Percentiles rank a stretch among this genome's conserved stretches.
Conservation (phyloP, 495 filamentous ascomycete genomes). For the Neurospora discreta region DNA sequence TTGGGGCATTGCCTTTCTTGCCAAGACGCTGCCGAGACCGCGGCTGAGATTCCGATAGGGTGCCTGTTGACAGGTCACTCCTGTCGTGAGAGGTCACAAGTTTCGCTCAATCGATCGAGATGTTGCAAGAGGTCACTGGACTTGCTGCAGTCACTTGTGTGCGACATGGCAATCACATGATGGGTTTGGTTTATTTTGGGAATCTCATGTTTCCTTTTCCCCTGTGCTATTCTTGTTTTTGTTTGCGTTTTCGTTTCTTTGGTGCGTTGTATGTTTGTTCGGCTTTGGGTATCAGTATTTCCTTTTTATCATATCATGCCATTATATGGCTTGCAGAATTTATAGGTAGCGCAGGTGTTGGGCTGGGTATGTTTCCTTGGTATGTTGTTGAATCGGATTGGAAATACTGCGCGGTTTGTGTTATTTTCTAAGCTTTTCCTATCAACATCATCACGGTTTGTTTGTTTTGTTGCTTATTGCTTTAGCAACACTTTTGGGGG, state of each 20-base stretch:
- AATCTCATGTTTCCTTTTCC: not conserved
- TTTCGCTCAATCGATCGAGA: not conserved
- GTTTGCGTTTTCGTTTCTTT: not conserved
- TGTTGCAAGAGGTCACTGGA: not conserved
- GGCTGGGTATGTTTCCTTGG: not conserved
- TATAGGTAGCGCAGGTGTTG: not conserved
- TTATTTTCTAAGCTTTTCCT: not conserved
- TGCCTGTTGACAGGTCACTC: not conserved
- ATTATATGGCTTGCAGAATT: not conserved
- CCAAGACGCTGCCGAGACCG: not conserved
- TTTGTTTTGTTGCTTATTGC: not conserved
- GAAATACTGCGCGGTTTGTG: not conserved
- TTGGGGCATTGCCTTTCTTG: not conserved
- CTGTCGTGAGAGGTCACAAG: not conserved
- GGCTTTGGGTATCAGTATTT: not conserved
- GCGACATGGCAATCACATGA: not conserved
- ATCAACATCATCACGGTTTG: not conserved
- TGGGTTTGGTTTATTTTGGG: not conserved
- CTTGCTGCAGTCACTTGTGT: not conserved
- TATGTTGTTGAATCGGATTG: not conserved
- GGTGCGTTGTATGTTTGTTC: not conserved
- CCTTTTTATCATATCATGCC: not conserved
- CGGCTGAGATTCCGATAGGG: not conserved
- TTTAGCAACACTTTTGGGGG: not conserved
- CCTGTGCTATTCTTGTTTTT: not conserved